Evolutionary conservation across 352 stramenopile genomes (phyloP), one percentile per base, ranked within the genome.

Genomic region (Phytophthora parvispora): DNA sequence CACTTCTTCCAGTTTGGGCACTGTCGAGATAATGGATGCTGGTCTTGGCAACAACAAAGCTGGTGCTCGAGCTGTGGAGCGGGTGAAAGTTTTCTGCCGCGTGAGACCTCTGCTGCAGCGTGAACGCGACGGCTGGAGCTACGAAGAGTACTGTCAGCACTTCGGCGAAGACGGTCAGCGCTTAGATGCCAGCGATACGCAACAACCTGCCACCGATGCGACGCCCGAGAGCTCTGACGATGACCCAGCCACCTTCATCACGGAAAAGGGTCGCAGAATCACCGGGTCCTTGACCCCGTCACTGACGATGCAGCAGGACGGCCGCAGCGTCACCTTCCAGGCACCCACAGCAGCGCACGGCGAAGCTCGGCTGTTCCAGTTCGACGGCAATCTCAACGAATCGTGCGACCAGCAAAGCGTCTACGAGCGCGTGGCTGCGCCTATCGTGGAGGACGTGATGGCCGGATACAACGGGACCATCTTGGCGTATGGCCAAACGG

Each of bases 71-170:
- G 32, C 52, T 42, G 59, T 72, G 42, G 86, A 94, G 67, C 74
- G 86, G 29, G 86, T 94, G n/a, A 86, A 81, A 24, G 84, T 91
- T 27, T 94, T 86, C 59, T 92, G 84, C 47, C 84, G 86, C 8
- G 31, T 91, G 38, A 76, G 83, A 6, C 84, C 86, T 62, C 65
- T 92, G 24, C 69, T 94, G 25, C 74, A 83, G 54, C 79, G 80
- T 13, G 84, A 92, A 64, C 81, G 74, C 4, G 80, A 90, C 6
- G 84, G 84, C 29, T 89, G 75, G 75, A 89, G 81, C 67, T 89
- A 80, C 55, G 81, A 90, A 7, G 81, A 91, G 22, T 90, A 79
- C 61, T 57, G 50, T 15, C 57, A 85, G 50, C 74, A 80, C 4
- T 79, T 77, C 20, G 56, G 62, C 6, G 71, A 85, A 24, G 54